A percentile compares a stretch with the other conserved stretches of the same genome.
phyloP scores from a whole-genome alignment of 208 protist genomes.

The Wallacemonas sp. region DNA sequence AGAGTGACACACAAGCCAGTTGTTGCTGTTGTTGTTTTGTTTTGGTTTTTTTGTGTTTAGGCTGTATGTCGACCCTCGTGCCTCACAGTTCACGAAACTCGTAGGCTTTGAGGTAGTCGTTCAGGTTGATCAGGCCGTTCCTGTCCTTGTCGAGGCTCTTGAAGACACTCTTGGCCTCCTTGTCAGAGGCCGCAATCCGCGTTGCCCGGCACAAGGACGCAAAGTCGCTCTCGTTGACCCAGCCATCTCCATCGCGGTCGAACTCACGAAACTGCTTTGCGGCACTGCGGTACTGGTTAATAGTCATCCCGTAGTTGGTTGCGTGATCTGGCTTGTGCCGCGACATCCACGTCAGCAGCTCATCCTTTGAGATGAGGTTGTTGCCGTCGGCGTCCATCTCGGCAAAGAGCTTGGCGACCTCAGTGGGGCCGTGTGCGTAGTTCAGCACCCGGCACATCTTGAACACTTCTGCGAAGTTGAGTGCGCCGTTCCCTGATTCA shows the following conservation, averaged over 20 bases:
- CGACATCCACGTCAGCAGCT: slow-evolving; percentile 35
- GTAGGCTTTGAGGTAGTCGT: neutral
- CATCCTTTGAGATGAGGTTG: slow-evolving; percentile 33
- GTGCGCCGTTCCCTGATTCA: slow-evolving; percentile 24
- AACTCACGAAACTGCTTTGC: slow-evolving; percentile 37
- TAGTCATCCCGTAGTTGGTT: slow-evolving; percentile 29
- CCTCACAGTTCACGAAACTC: slow-evolving; percentile 12
- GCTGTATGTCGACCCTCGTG: neutral
- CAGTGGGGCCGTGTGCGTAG: slow-evolving; percentile 26
- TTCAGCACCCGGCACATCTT: slow-evolving; percentile 43
- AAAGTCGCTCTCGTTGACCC: slow-evolving; percentile 33
- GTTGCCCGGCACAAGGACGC: slow-evolving; percentile 12
- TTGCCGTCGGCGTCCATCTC: slow-evolving; percentile 41
- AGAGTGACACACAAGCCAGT: neutral
- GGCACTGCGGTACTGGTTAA: slow-evolving; percentile 33
- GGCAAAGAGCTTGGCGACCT: slow-evolving; percentile 43
- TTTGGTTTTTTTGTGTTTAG: neutral
- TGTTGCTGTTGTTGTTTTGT: neutral
- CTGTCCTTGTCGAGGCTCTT: neutral
- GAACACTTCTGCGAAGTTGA: slow-evolving; percentile 26
- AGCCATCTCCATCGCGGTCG: slow-evolving; percentile 37
- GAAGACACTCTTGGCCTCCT: slow-evolving; percentile 19
- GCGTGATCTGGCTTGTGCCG: slow-evolving; percentile 32
- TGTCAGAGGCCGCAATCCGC: slow-evolving; percentile 7
- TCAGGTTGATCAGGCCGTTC: slow-evolving; percentile 7